Conservation (phyloP, 2,329 filamentous ascomycete species). For the Fusarium circinatum region DNA sequence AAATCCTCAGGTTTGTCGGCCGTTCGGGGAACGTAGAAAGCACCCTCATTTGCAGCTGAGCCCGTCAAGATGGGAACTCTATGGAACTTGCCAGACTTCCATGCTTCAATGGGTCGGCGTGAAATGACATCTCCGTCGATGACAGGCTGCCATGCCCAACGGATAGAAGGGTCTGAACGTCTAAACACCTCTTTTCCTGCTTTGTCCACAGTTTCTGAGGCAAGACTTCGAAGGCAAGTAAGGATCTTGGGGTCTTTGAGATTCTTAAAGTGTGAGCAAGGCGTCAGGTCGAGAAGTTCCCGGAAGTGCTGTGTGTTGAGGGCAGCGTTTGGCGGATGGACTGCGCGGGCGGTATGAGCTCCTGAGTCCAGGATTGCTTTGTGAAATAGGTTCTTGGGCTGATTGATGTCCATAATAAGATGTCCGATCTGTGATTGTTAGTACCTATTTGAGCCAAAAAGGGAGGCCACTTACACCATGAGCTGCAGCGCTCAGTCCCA, state of each 20-base stretch:
- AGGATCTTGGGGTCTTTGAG: constrained; percentile 44
- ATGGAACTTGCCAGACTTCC: constrained; percentile 48
- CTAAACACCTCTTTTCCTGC: constrained; percentile 45
- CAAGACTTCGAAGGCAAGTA: constrained; percentile 37
- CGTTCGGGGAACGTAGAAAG: constrained; percentile 41
- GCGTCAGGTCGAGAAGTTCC: constrained; percentile 45
- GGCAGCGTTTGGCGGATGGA: constrained; percentile 40
- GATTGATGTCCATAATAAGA: constrained; percentile 48
- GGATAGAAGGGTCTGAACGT: constrained; percentile 43
- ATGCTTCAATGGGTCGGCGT: constrained; percentile 44
- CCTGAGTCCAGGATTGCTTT: constrained; percentile 49
- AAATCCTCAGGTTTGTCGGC: constrained; percentile 41
- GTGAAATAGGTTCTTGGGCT: constrained; percentile 46
- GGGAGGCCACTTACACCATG: constrained; percentile 34
- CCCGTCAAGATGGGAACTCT: constrained; percentile 47
- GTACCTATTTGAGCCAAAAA: rapidly evolving
- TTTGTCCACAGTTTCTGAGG: constrained; percentile 38
- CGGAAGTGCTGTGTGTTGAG: constrained; percentile 46
- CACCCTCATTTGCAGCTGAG: constrained; percentile 45
- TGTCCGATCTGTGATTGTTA: constrained; percentile 42
- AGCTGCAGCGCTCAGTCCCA: constrained; percentile 55
- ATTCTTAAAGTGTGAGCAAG: constrained; percentile 39
- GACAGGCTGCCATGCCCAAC: constrained; percentile 49
- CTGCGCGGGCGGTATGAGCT: constrained; percentile 44
- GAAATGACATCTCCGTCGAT: constrained; percentile 46